Evolutionary conservation across 768 basidiomycete genomes (phyloP).

Genomic region (Pleurotus tuoliensis): DNA sequence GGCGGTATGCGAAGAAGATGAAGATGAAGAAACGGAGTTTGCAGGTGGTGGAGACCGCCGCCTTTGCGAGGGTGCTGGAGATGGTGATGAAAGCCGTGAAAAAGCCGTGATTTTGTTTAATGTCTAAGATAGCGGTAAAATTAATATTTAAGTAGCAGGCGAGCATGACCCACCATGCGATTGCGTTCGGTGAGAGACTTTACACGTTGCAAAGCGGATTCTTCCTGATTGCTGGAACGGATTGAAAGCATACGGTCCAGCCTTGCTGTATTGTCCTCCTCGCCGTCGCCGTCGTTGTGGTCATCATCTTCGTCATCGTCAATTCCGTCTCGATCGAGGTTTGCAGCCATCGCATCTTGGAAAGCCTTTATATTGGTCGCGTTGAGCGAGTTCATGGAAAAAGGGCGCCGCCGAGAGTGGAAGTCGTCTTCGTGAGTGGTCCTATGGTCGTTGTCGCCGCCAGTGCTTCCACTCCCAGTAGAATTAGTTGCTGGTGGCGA

Average conservation of each 20-base stretch:
- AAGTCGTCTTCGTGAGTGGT: background rate
- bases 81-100: constrained; percentile 26
- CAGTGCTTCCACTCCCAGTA: constrained; percentile 75
- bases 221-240: constrained; percentile 46
- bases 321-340: constrained; percentile 23
- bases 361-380: constrained; percentile 32
- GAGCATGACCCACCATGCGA: constrained; percentile 52
- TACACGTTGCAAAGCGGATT: constrained; percentile 60
- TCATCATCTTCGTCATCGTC: constrained; percentile 48
- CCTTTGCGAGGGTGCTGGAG: constrained; percentile 7
- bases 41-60: background rate
- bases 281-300: constrained; percentile 41
- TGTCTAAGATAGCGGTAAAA: constrained; percentile 13
- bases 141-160: constrained; percentile 7
- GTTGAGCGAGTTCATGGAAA: constrained; percentile 33
- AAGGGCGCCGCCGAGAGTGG: constrained; percentile 13
- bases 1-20: constrained; percentile 26
- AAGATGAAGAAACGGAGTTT: constrained; percentile 26
- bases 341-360: constrained; percentile 16
- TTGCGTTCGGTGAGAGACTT: constrained; percentile 70
- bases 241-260: constrained; percentile 28
- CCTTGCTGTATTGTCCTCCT: constrained; percentile 64
- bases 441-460: constrained; percentile 42
- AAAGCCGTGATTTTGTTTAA: constrained; percentile 22
- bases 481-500: constrained; percentile 86